Conservation (phyloP, 2,329 filamentous ascomycete species). For the Claviceps pazoutovae region DNA sequence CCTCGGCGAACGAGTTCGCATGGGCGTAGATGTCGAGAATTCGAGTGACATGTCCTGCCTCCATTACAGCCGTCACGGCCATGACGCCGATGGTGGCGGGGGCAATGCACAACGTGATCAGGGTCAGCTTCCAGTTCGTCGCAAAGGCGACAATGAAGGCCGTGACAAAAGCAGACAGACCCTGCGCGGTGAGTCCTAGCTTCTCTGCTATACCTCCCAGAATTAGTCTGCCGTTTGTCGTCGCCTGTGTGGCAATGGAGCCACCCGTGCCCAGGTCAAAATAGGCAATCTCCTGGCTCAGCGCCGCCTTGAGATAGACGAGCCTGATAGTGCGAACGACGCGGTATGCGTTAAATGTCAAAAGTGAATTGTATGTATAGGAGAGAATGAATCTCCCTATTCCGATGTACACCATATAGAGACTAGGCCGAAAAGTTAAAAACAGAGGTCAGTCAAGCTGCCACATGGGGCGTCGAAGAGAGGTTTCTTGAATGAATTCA, state of each 20-base stretch:
- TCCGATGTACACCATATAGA: slow-evolving; percentile 47
- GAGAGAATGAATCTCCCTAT: slow-evolving; percentile 36
- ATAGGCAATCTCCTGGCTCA: slow-evolving; percentile 36
- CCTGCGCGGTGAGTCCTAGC: slow-evolving; percentile 25
- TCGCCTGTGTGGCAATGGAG: slow-evolving; percentile 28
- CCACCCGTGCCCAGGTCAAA: slow-evolving; percentile 30
- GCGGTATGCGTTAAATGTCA: slow-evolving; percentile 36
- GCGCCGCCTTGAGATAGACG: slow-evolving; percentile 33
- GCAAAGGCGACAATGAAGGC: slow-evolving; percentile 26
- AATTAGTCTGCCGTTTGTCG: slow-evolving; percentile 29
- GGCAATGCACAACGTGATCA: slow-evolving; percentile 21
- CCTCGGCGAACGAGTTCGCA: slow-evolving; percentile 22
- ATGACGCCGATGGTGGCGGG: slow-evolving; percentile 18
- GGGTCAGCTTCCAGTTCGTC: slow-evolving; percentile 29
- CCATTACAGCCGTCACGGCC: slow-evolving; percentile 12
- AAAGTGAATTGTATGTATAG: slow-evolving; percentile 29
- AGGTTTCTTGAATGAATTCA: too few species aligned
- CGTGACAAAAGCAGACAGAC: slow-evolving; percentile 22
- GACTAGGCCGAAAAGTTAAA: slow-evolving; percentile 15
- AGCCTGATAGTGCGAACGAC: slow-evolving; percentile 34
- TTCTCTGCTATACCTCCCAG: slow-evolving; percentile 28
- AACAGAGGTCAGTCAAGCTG: too few species aligned
- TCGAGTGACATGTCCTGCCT: slow-evolving; percentile 20
- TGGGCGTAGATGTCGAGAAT: slow-evolving; percentile 22
- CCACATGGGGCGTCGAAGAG: too few species aligned